Evolutionary conservation across 2,329 filamentous ascomycete genomes (phyloP).

Genomic region (Corynespora cassiicola): DNA sequence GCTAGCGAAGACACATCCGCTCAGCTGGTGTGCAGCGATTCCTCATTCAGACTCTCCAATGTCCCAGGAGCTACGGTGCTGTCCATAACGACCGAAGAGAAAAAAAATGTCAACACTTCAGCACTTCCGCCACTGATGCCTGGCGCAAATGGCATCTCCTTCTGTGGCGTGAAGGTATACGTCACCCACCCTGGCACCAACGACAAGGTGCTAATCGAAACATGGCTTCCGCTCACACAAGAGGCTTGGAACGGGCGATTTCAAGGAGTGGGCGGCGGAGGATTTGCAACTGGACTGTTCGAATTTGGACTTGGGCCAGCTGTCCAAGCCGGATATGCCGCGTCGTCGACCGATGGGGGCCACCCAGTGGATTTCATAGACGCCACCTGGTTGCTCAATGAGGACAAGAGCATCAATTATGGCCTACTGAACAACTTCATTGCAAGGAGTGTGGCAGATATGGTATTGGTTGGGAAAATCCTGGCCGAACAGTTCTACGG

Average conservation of each 20-base stretch:
- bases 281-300: conserved; percentile 20
- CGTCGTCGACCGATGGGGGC: conserved; percentile 28
- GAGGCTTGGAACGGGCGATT: conserved; percentile 28
- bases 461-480: conserved; percentile 32
- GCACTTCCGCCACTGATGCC: no score
- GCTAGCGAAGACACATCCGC: no score
- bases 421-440: conserved; percentile 39
- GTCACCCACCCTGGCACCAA: conserved; percentile 24
- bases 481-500: conserved; percentile 36
- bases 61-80: no score
- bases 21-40: no score
- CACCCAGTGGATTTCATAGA: conserved; percentile 10
- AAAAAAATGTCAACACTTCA: no score
- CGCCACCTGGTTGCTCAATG: conserved; percentile 13
- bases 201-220: conserved; percentile 31
- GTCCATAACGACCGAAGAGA: no score
- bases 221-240: conserved; percentile 21
- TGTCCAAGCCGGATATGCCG: conserved; percentile 25
- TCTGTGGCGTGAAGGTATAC: conserved; percentile 16
- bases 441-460: conserved; percentile 38
- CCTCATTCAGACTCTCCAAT: no score
- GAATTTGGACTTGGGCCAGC: conserved; percentile 16
- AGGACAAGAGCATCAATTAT: conserved; percentile 26
- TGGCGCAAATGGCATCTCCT: conserved; percentile 9
- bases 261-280: conserved; percentile 27